Conservation (phyloP, 83 land plant genomes). For the Larix sibirica region DNA sequence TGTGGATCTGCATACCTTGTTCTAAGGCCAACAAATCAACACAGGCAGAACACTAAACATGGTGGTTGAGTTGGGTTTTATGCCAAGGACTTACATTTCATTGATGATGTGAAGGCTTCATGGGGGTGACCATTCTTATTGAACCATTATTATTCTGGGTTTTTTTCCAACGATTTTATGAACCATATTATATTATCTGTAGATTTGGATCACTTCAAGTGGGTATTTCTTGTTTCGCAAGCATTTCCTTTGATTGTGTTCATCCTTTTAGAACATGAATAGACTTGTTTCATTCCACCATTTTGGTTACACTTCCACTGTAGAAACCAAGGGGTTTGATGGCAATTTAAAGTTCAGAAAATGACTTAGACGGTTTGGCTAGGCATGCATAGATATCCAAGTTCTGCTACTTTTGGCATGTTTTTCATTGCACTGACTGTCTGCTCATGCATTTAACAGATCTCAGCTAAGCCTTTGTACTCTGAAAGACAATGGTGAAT, state of each 20-base stretch:
- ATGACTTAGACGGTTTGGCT: background rate
- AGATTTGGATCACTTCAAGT: background rate
- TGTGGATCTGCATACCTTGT: too few species aligned
- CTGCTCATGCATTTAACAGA: background rate
- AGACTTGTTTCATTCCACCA: background rate
- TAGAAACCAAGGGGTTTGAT: conserved; percentile 11
- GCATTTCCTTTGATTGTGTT: background rate
- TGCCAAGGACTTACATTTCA: too few species aligned
- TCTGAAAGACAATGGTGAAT: background rate
- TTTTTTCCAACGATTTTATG: background rate
- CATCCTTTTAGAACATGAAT: background rate
- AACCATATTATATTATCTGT: background rate
- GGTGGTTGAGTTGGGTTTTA: too few species aligned
- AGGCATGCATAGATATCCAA: background rate
- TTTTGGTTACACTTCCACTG: background rate
- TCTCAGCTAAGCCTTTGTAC: background rate
- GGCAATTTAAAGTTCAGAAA: conserved; percentile 9
- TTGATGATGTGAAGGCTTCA: too few species aligned
- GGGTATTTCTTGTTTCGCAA: background rate
- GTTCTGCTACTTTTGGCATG: background rate
- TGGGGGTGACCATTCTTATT: too few species aligned
- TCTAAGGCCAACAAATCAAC: too few species aligned
- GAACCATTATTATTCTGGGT: background rate
- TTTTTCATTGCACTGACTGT: background rate
- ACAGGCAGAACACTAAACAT: too few species aligned